These are phyloP conservation scores for Hyphopichia homilentoma DNA, from an alignment of 805 yeast species.

Conservation along the genomic window DNA sequence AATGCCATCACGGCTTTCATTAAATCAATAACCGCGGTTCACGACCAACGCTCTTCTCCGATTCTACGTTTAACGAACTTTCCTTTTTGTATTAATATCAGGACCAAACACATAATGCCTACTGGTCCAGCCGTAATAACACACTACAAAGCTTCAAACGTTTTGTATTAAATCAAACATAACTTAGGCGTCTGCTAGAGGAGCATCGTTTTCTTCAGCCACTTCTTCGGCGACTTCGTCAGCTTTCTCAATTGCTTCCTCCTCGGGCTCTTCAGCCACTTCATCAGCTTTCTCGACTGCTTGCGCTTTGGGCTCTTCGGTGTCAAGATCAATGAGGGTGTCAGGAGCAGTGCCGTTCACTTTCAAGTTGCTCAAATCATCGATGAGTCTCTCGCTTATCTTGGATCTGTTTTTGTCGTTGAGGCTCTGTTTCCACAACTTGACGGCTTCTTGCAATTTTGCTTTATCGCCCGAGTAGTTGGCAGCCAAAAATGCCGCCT, in stretches of 20 bases:
- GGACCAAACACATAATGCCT: no score
- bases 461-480: constrained; percentile 54
- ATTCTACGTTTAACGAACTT: no score
- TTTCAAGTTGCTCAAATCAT: constrained; percentile 25
- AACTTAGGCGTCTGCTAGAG: not conserved
- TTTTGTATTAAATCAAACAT: no score
- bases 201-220: constrained; percentile 2
- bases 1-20: no score
- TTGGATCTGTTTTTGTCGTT: constrained; percentile 46
- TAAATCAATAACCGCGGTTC: no score
- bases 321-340: constrained; percentile 17
- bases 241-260: constrained; percentile 12
- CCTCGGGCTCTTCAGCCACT: constrained; percentile 40
- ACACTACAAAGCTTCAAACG: no score
- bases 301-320: constrained; percentile 2
- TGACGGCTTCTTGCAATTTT: constrained; percentile 45
- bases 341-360: constrained; percentile 5
- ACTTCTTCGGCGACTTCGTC: constrained; percentile 4
- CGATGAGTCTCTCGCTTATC: constrained; percentile 59
- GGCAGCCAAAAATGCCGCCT: constrained; percentile 77
- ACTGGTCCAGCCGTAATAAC: no score
- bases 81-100: no score
- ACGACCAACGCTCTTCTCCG: no score
- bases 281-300: constrained; percentile 6
- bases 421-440: constrained; percentile 66